Evolutionary conservation across 2,329 filamentous ascomycete species (phyloP).

Genomic region (Phyllosticta ampelicida): DNA sequence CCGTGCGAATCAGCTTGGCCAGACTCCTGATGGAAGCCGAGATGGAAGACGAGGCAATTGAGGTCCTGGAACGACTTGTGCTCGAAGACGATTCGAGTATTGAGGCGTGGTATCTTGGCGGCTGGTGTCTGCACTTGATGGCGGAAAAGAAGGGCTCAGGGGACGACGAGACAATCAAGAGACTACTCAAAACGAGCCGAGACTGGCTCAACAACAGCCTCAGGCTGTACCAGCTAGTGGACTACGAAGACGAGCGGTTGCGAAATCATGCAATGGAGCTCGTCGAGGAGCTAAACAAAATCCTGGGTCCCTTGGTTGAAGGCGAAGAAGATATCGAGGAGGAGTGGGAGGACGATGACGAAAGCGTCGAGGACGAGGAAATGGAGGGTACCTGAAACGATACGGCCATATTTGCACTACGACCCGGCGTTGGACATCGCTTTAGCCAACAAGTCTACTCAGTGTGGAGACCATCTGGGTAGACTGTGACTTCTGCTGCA

Average conservation of each 20-base stretch:
- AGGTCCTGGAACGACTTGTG: conserved; percentile 73
- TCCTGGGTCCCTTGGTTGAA: conserved; percentile 32
- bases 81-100: conserved; percentile 88
- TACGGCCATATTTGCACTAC: neutral
- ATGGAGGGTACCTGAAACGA: conserved; percentile 28
- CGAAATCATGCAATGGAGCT: conserved; percentile 67
- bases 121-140: conserved; percentile 78
- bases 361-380: conserved; percentile 24
- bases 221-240: conserved; percentile 63
- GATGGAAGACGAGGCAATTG: conserved; percentile 73
- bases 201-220: conserved; percentile 76
- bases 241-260: conserved; percentile 77
- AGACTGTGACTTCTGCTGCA: neutral
- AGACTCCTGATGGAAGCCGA: conserved; percentile 83
- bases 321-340: conserved; percentile 33
- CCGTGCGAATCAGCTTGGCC: conserved; percentile 71
- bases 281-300: conserved; percentile 38
- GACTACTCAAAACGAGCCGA: conserved; percentile 61
- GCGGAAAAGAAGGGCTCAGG: conserved; percentile 52
- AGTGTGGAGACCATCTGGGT: neutral
- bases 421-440: neutral
- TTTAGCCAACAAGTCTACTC: neutral
- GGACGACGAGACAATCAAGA: conserved; percentile 40
- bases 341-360: conserved; percentile 25
- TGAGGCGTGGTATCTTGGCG: conserved; percentile 93